Evolutionary conservation across 1,284 basidiomycete species (phyloP).

Genomic region (Cutaneotrichosporon curvatum): DNA sequence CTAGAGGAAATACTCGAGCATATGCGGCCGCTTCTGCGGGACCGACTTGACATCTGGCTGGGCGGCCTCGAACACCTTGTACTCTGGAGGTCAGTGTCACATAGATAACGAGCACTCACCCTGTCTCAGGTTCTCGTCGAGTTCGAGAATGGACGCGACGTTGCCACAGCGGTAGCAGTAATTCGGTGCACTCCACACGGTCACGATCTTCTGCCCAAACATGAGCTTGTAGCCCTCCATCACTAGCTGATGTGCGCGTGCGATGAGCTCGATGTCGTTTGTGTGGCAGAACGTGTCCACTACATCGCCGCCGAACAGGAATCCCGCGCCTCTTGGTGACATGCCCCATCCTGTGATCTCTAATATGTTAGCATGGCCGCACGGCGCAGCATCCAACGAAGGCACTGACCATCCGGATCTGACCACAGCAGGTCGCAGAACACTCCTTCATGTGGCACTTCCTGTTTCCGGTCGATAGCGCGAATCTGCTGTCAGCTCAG

Average conservation of each 20-base stretch:
- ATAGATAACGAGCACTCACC: conserved; percentile 61
- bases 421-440: conserved; percentile 99
- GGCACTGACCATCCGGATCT: conserved; percentile 78
- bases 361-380: conserved; percentile 16
- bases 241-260: conserved; percentile 92
- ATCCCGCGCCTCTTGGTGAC: conserved; percentile 93
- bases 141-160: conserved; percentile 82
- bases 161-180: conserved; percentile 97
- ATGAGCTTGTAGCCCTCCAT: conserved; percentile 99
- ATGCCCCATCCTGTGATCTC: conserved; percentile 92
- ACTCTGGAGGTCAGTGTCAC: conserved; percentile 50
- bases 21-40: conserved; percentile 71
- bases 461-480: conserved; percentile 90
- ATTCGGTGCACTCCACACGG: conserved; percentile 97
- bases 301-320: conserved; percentile 88
- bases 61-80: conserved; percentile 58
- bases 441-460: conserved; percentile 97
- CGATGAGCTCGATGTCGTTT: conserved; percentile 91
- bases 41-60: conserved; percentile 73
- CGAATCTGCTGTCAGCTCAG: conserved; percentile 61
- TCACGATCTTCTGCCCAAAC: conserved; percentile 93
- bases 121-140: conserved; percentile 86
- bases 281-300: conserved; percentile 82
- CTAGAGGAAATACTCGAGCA: conserved; percentile 44
- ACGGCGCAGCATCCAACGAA: too few species aligned